phyloP scores from a whole-genome alignment of 768 basidiomycete genomes.

The Kwoniella sp. region DNA sequence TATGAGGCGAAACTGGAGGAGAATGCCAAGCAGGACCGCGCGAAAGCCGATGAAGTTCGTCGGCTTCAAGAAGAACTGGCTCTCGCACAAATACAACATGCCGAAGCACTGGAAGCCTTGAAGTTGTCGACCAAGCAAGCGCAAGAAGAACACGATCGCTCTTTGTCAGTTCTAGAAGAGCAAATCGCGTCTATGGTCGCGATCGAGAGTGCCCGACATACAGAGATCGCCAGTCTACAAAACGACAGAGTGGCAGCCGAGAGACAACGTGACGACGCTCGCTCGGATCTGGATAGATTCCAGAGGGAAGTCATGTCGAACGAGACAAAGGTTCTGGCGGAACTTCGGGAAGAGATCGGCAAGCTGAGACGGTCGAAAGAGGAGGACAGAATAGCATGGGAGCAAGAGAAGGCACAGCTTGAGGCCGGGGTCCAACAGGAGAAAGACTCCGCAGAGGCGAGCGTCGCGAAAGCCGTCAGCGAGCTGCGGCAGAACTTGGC shows the following conservation, averaged over 20 bases:
- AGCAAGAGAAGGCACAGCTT: slow-evolving; percentile 2
- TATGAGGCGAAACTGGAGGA: slow-evolving; percentile 1
- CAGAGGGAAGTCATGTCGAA: slow-evolving; percentile 30
- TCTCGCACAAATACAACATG: neutral
- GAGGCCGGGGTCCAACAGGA: neutral
- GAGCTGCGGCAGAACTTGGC: neutral
- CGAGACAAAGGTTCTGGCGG: slow-evolving; percentile 25
- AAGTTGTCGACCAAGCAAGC: neutral
- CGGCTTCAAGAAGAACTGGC: slow-evolving; percentile 2
- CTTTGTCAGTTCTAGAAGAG: slow-evolving; percentile 3
- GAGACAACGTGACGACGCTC: slow-evolving; percentile 20
- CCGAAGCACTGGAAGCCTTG: neutral
- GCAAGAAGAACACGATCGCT: neutral
- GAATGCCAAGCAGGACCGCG: neutral
- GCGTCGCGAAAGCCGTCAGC: neutral
- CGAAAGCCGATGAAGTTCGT: neutral
- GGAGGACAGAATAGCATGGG: slow-evolving; percentile 16
- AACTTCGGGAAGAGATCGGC: slow-evolving; percentile 30
- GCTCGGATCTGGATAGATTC: slow-evolving; percentile 26
- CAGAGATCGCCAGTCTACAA: neutral
- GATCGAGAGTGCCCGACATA: neutral
- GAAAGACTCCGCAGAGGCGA: neutral
- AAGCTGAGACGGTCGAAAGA: slow-evolving; percentile 19
- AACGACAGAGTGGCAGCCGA: slow-evolving; percentile 3
- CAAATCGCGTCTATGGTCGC: slow-evolving; percentile 7